Conservation (phyloP, 2,329 filamentous ascomycete species). For the Tolypocladium nubicola region DNA sequence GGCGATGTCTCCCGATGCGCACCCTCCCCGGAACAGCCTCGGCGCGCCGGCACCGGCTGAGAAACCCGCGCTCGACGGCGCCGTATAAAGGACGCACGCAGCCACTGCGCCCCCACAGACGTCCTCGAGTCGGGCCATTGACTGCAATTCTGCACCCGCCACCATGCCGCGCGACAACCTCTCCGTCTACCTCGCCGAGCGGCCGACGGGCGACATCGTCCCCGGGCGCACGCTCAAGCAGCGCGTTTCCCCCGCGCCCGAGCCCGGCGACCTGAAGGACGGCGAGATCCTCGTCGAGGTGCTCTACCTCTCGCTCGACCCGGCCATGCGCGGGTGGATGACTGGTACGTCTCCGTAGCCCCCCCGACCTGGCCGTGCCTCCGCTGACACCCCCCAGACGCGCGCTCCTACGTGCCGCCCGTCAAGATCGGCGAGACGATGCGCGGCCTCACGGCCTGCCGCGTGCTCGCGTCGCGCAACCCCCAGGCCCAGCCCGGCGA, state of each 20-base stretch:
- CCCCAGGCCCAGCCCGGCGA: slow-evolving; percentile 43
- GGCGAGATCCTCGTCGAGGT: slow-evolving; percentile 52
- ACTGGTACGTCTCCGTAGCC: slow-evolving; percentile 34
- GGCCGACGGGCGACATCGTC: slow-evolving; percentile 49
- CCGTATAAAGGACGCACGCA: background rate
- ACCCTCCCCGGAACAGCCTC: background rate
- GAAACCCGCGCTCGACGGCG: background rate
- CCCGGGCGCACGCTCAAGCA: slow-evolving; percentile 54
- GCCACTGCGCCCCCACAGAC: too few species aligned
- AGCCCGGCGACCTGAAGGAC: slow-evolving; percentile 44
- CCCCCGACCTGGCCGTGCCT: background rate
- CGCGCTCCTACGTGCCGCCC: slow-evolving; percentile 53
- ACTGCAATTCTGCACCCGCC: background rate
- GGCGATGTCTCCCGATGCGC: background rate
- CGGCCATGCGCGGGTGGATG: slow-evolving; percentile 67
- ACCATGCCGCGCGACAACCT: slow-evolving; percentile 33
- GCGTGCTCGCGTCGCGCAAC: slow-evolving; percentile 51
- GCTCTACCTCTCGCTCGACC: slow-evolving; percentile 60
- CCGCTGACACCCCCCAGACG: slow-evolving; percentile 17
- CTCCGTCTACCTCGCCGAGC: slow-evolving; percentile 50
- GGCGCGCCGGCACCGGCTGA: background rate
- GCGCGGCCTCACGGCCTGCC: slow-evolving; percentile 51
- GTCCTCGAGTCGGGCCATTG: background rate
- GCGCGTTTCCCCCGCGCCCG: slow-evolving; percentile 40
- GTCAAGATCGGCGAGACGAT: slow-evolving; percentile 59